A percentile compares a stretch with the other conserved stretches of the same genome.
These are phyloP conservation scores for Glycyrrhiza uralensis DNA, from an alignment of 306 rosid species.

Conservation along the genomic window DNA sequence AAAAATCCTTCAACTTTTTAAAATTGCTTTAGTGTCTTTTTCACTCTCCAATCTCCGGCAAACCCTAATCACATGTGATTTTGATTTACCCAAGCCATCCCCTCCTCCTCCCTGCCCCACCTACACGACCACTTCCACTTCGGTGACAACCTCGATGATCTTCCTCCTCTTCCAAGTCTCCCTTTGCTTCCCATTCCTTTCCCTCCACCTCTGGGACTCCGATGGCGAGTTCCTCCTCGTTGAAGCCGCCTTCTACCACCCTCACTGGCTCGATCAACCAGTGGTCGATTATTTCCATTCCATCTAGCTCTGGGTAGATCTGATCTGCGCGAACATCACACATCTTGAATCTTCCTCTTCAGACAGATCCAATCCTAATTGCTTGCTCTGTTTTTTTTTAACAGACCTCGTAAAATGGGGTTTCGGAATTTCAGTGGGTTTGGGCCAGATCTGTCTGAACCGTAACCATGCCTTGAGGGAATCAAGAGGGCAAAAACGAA, in stretches of 20 bases:
- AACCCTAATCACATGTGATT: too few relatives aligned
- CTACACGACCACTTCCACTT: conserved; percentile 77
- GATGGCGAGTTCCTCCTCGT: conserved; percentile 89
- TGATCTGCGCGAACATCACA: conserved; percentile 55
- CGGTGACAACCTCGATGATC: conserved; percentile 78
- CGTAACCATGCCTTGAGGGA: not conserved
- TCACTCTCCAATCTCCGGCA: too few relatives aligned
- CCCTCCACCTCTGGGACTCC: conserved; percentile 73
- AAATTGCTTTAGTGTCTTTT: too few relatives aligned
- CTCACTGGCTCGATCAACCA: conserved; percentile 88
- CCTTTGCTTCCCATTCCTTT: conserved; percentile 47
- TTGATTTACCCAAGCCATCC: too few relatives aligned
- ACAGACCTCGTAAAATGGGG: not conserved
- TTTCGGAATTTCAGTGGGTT: conserved; percentile 1
- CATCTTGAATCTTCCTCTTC: too few relatives aligned
- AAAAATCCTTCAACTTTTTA: too few relatives aligned
- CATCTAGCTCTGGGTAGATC: conserved; percentile 50
- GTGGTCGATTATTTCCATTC: conserved; percentile 50
- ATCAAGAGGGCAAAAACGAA: too few relatives aligned
- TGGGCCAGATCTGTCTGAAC: conserved; percentile 14
- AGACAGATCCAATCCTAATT: too few relatives aligned
- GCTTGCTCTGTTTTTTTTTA: too few relatives aligned
- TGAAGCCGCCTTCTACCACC: conserved; percentile 83
- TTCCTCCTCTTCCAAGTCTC: conserved; percentile 75
- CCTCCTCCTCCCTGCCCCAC: conserved; percentile 53